Percentiles rank a stretch among this genome's conserved stretches.
Conservation (phyloP, 129 eudicot species). For the Erigeron canadensis region DNA sequence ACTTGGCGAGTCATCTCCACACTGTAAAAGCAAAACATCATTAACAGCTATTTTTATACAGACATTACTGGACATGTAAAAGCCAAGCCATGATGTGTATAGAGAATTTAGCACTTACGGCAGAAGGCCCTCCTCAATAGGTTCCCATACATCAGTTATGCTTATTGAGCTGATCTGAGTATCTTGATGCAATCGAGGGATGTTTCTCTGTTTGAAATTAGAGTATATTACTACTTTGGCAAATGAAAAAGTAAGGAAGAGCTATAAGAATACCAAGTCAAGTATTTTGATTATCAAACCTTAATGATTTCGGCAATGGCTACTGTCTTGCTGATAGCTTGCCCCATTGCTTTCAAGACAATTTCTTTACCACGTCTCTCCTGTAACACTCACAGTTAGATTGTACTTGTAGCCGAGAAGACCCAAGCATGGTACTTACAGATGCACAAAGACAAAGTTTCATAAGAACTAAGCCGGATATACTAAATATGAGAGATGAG, state of each 20-base stretch:
- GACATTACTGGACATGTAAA: not conserved
- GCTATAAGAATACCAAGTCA: not conserved
- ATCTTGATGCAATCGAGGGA: conserved; percentile 80
- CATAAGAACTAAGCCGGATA: not conserved
- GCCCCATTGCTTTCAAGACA: conserved; percentile 94
- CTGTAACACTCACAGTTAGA: conserved; percentile 33
- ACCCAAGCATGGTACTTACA: not conserved
- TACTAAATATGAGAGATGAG: not conserved
- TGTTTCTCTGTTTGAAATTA: conserved; percentile 61
- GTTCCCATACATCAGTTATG: conserved; percentile 88
- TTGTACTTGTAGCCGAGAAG: not conserved
- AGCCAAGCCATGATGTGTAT: not conserved
- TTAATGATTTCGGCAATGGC: conserved; percentile 78
- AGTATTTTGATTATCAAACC: conserved; percentile 38
- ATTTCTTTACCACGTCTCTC: conserved; percentile 76
- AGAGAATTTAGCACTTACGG: conserved; percentile 56
- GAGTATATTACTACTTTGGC: conserved; percentile 12
- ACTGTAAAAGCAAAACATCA: conserved; percentile 43
- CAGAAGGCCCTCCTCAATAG: conserved; percentile 93
- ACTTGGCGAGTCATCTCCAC: conserved; percentile 97
- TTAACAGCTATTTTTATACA: conserved; percentile 8
- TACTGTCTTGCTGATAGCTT: conserved; percentile 93
- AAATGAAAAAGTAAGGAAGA: conserved; percentile 4
- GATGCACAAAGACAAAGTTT: not conserved
- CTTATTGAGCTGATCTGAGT: conserved; percentile 79